These are phyloP conservation scores for Leucocoprinus leucothites DNA, from an alignment of 768 basidiomycete genomes.

Conservation along the genomic window DNA sequence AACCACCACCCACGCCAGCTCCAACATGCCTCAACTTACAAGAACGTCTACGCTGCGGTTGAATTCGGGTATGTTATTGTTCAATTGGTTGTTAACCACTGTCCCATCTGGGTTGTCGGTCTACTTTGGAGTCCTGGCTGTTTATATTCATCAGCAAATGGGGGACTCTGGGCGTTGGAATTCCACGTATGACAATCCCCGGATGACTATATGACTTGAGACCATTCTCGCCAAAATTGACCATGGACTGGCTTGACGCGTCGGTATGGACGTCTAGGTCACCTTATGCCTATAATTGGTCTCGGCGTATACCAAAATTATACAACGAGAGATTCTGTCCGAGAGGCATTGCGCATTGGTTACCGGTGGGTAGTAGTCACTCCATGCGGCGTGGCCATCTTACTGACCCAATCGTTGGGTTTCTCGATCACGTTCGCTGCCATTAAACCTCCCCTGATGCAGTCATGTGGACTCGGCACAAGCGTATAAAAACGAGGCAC, in stretches of 20 bases:
- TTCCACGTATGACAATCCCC: no score
- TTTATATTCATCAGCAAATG: no score
- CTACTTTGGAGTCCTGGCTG: no score
- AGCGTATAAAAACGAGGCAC: slow-evolving; percentile 61
- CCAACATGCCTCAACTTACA: no score
- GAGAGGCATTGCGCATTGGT: slow-evolving; percentile 64
- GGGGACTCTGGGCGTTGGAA: no score
- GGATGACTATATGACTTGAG: no score
- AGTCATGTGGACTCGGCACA: slow-evolving; percentile 79
- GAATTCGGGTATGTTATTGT: no score
- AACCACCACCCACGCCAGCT: no score
- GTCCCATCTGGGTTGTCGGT: no score
- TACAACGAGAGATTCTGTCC: slow-evolving; percentile 47
- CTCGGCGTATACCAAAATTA: slow-evolving; percentile 73
- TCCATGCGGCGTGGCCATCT: neutral
- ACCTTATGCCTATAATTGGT: slow-evolving; percentile 62
- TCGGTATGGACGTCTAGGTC: slow-evolving; percentile 30
- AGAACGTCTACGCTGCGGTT: no score
- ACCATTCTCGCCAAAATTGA: neutral
- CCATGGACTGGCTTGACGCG: no score
- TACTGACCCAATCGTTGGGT: neutral
- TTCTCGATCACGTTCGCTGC: neutral
- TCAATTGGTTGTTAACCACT: no score
- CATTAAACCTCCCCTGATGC: neutral
- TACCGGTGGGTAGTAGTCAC: slow-evolving; percentile 34